These are phyloP conservation scores for Rachicladosporium sp. DNA, from an alignment of 2,329 filamentous ascomycete species.

Conservation along the genomic window DNA sequence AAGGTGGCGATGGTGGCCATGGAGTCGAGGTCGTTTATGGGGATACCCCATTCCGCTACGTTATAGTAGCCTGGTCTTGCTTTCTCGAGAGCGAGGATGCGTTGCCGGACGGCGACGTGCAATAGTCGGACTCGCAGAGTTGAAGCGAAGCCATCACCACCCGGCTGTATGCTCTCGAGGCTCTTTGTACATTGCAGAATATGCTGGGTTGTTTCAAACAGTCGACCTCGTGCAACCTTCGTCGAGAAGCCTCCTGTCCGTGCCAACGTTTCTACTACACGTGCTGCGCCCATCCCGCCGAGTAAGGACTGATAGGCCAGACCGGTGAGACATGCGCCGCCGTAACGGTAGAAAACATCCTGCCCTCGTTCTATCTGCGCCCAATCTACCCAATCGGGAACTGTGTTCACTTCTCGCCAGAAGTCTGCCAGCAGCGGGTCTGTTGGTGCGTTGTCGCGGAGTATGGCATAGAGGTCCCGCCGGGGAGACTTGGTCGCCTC, in stretches of 20 bases:
- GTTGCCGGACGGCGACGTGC: slow-evolving; percentile 53
- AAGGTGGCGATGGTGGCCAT: slow-evolving; percentile 62
- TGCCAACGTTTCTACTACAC: slow-evolving; percentile 61
- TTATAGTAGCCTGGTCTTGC: slow-evolving; percentile 51
- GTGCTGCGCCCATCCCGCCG: slow-evolving; percentile 59
- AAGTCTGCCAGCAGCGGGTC: slow-evolving; percentile 46
- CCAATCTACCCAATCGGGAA: slow-evolving; percentile 70
- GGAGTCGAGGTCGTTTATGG: slow-evolving; percentile 64
- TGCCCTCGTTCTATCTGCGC: slow-evolving; percentile 61
- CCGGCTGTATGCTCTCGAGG: slow-evolving; percentile 53
- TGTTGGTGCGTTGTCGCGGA: slow-evolving; percentile 44
- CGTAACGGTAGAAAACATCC: slow-evolving; percentile 67
- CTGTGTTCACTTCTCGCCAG: slow-evolving; percentile 53
- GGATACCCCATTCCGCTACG: slow-evolving; percentile 46
- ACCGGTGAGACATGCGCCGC: slow-evolving; percentile 50
- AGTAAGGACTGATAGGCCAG: slow-evolving; percentile 54
- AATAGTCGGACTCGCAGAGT: slow-evolving; percentile 57
- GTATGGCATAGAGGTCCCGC: slow-evolving; percentile 51
- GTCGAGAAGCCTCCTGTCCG: slow-evolving; percentile 63
- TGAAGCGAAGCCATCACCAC: slow-evolving; percentile 52
- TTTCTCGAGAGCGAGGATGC: slow-evolving; percentile 49
- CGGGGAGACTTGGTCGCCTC: slow-evolving; percentile 22
- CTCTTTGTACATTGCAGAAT: slow-evolving; percentile 58
- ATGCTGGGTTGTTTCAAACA: slow-evolving; percentile 65
- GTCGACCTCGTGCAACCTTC: slow-evolving; percentile 51